Evolutionary conservation across 2,329 filamentous ascomycete species (phyloP).

Genomic region (Coniochaeta sp.): DNA sequence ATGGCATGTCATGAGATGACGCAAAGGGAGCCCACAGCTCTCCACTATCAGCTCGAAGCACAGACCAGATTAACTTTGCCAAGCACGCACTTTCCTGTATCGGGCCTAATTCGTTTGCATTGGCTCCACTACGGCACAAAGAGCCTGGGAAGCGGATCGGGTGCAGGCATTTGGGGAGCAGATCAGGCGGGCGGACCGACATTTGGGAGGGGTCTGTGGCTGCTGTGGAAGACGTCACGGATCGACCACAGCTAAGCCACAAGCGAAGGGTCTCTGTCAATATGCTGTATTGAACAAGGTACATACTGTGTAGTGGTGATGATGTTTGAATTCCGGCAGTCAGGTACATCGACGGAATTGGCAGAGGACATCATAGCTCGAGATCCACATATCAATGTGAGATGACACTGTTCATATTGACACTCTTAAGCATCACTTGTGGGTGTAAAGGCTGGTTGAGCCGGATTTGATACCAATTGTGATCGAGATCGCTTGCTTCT

Average conservation of each 20-base stretch:
- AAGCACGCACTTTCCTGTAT: background rate
- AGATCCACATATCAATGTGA: background rate
- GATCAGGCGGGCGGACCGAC: background rate
- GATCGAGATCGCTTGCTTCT: too few relatives aligned
- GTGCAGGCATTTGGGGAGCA: background rate
- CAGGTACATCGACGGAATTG: background rate
- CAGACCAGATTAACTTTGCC: background rate
- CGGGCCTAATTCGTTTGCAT: background rate
- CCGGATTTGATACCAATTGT: background rate
- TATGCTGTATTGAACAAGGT: too few relatives aligned
- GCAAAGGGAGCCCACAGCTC: background rate
- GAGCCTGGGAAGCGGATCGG: background rate
- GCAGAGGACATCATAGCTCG: background rate
- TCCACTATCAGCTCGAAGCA: background rate
- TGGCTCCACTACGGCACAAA: background rate
- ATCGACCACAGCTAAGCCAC: background rate
- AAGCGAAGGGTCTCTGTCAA: background rate
- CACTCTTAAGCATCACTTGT: background rate
- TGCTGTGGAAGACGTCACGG: background rate
- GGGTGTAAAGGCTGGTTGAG: background rate
- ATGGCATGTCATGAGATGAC: slow-evolving; percentile 2
- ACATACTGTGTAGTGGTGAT: too few relatives aligned
- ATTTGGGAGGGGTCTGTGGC: background rate
- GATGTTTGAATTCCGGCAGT: background rate
- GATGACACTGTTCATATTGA: background rate